Conservation (phyloP, 331 rosid genomes). For the Acacia concinna region DNA sequence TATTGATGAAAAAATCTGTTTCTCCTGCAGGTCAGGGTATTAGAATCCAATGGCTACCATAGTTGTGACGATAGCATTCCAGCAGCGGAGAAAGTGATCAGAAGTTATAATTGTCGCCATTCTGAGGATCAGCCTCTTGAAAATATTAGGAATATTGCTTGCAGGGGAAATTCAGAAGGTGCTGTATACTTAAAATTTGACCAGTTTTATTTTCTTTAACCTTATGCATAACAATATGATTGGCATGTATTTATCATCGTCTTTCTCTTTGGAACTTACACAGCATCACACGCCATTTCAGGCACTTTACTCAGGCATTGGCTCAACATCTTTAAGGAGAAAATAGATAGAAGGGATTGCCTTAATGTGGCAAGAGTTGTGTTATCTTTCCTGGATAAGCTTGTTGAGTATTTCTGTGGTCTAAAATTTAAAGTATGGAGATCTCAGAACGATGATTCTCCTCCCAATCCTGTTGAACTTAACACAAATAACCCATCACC, state of each 20-base stretch:
- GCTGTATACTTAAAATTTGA: constrained; percentile 22
- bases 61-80: constrained; percentile 60
- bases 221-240: constrained; percentile 4
- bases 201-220: constrained; percentile 21
- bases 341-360: constrained; percentile 45
- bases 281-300: constrained; percentile 35
- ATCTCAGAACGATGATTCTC: constrained; percentile 55
- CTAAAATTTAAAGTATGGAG: constrained; percentile 60
- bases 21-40: constrained; percentile 46
- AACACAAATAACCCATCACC: constrained; percentile 31
- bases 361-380: constrained; percentile 41
- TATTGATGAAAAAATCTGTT: constrained; percentile 14
- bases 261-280: constrained; percentile 21
- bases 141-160: constrained; percentile 27
- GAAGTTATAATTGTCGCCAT: constrained; percentile 31
- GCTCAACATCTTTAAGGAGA: constrained; percentile 47
- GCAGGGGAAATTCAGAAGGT: constrained; percentile 55
- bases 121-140: constrained; percentile 38
- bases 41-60: constrained; percentile 48
- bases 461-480: constrained; percentile 43
- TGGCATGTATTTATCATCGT: constrained; percentile 11
- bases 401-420: constrained; percentile 48
- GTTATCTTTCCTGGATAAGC: constrained; percentile 44
- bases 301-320: constrained; percentile 45
- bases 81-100: constrained; percentile 29